Evolutionary conservation across 2,329 filamentous ascomycete genomes (phyloP).

Genomic region (Fusarium protoensiforme): DNA sequence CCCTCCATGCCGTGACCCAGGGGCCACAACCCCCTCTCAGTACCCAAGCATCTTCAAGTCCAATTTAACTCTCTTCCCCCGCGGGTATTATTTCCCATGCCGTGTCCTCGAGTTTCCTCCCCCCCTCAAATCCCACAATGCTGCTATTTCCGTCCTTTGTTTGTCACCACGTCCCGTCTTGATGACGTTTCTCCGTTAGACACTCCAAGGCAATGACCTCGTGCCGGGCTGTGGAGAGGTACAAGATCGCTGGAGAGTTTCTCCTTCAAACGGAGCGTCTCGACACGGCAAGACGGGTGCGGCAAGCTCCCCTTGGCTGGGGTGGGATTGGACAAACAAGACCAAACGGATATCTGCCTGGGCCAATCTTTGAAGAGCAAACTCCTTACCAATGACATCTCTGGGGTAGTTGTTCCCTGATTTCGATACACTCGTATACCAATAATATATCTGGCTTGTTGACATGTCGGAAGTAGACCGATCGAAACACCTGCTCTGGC

Average conservation of each 20-base stretch:
- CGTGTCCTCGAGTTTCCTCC: slow-evolving; percentile 9
- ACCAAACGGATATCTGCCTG: slow-evolving; percentile 12
- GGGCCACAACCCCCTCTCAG: neutral
- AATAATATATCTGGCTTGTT: neutral
- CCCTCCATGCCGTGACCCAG: slow-evolving; percentile 34
- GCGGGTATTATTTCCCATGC: slow-evolving; percentile 19
- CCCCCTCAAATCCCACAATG: neutral
- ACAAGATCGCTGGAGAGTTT: neutral
- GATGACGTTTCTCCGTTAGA: slow-evolving; percentile 24
- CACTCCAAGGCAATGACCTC: neutral
- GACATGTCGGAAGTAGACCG: slow-evolving; percentile 8
- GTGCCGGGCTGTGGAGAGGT: neutral
- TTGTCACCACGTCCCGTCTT: slow-evolving; percentile 4
- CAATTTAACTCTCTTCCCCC: neutral
- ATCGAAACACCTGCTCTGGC: slow-evolving; percentile 19
- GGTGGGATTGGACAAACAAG: slow-evolving; percentile 23
- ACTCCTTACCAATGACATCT: neutral
- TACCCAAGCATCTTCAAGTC: neutral
- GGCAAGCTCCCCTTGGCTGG: slow-evolving; percentile 21
- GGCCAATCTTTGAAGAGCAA: slow-evolving; percentile 14
- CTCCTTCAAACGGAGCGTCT: slow-evolving; percentile 21
- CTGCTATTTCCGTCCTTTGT: slow-evolving; percentile 35
- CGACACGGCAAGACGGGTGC: slow-evolving; percentile 24
- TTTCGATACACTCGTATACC: neutral
- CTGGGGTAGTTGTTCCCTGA: neutral